These are phyloP conservation scores for Tritrichomonas musculus DNA, from an alignment of 208 protist genomes.

Conservation along the genomic window DNA sequence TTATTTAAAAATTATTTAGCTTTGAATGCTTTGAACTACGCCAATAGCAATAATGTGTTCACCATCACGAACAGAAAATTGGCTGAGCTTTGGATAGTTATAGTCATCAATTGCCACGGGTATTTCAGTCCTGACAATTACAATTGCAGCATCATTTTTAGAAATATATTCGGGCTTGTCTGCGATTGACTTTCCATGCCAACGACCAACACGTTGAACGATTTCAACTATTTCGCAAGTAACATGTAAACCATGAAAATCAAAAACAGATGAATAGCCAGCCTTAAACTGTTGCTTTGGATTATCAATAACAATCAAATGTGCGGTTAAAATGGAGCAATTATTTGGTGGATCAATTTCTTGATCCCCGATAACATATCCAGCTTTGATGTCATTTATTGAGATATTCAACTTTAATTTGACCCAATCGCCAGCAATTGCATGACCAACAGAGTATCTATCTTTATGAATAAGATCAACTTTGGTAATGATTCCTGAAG, in stretches of 20 bases:
- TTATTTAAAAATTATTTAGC: too few relatives aligned
- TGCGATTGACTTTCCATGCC: conserved; percentile 34
- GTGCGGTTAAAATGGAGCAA: background rate
- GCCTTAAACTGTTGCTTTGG: conserved; percentile 48
- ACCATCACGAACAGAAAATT: conserved; percentile 56
- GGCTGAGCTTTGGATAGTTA: conserved; percentile 54
- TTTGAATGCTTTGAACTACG: conserved; percentile 35
- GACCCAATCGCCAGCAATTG: conserved; percentile 65
- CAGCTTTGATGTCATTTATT: conserved; percentile 36
- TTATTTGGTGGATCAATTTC: background rate
- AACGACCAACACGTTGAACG: conserved; percentile 46
- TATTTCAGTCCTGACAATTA: conserved; percentile 51
- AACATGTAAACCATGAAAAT: conserved; percentile 54
- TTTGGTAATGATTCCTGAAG: conserved; percentile 48
- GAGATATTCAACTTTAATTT: conserved; percentile 57
- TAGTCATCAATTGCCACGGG: conserved; percentile 56
- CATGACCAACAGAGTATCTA: conserved; percentile 63
- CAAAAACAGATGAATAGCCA: conserved; percentile 50
- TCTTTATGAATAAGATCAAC: conserved; percentile 76
- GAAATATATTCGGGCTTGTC: conserved; percentile 46
- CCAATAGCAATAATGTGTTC: conserved; percentile 51
- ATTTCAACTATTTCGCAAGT: conserved; percentile 47
- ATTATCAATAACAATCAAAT: conserved; percentile 35
- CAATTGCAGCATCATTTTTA: conserved; percentile 43
- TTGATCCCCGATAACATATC: background rate